A percentile compares a stretch with the other conserved stretches of the same genome.
Conservation (phyloP, 306 rosid species). For the Inga laurina region DNA sequence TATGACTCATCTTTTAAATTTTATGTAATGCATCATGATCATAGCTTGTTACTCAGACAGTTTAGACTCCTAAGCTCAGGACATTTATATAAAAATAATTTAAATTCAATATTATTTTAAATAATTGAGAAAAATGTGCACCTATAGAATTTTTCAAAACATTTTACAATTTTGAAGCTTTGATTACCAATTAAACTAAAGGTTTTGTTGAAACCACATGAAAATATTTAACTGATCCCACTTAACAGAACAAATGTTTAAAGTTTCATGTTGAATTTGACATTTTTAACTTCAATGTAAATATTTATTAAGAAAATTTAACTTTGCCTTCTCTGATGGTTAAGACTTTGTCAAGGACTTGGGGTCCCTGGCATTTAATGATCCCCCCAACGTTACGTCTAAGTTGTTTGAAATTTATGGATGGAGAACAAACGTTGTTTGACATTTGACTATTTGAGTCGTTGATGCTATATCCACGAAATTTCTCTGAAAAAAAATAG, state of each 20-base stretch:
- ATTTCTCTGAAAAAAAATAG: not conserved
- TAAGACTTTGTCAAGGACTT: not conserved
- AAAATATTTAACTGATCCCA: not conserved
- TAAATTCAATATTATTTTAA: not conserved
- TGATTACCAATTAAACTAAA: not conserved
- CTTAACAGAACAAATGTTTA: no score
- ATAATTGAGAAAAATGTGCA: not conserved
- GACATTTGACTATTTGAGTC: not conserved
- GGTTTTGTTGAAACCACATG: no score
- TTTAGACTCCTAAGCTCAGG: not conserved
- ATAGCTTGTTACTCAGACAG: not conserved
- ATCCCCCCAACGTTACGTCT: not conserved
- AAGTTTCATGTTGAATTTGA: not conserved
- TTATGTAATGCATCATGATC: not conserved
- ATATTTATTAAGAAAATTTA: not conserved
- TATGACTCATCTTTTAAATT: not conserved
- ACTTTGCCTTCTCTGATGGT: not conserved
- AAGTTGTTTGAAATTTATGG: not conserved
- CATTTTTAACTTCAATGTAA: not conserved
- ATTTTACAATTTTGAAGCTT: not conserved
- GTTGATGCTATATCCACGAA: not conserved
- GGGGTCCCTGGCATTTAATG: not conserved
- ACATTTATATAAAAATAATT: not conserved
- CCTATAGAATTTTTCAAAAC: no score
- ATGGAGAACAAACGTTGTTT: not conserved